A percentile compares a stretch with the other conserved stretches of the same genome.
These are phyloP conservation scores for Stentor coeruleus DNA, from an alignment of 73 alveolate species.

Conservation along the genomic window DNA sequence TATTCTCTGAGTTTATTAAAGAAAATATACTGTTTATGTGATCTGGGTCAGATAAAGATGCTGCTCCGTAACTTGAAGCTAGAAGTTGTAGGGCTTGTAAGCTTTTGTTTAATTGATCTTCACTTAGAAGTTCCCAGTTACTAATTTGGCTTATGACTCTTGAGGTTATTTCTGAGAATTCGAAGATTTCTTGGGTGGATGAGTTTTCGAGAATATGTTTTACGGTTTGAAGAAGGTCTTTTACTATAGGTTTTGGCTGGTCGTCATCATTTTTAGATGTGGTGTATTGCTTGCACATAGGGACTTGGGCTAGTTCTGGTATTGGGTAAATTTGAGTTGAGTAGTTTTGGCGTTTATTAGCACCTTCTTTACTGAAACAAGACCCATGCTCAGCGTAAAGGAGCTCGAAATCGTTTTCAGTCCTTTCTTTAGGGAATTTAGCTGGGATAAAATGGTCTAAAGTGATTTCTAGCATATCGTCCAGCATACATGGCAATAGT, in stretches of 20 bases:
- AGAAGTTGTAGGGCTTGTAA: neutral
- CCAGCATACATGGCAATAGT: conserved; percentile 85
- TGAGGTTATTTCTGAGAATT: neutral
- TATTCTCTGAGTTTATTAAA: no score
- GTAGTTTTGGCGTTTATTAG: conserved; percentile 35
- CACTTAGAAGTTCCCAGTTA: neutral
- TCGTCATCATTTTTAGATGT: neutral
- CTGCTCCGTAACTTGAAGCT: neutral
- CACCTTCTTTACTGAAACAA: conserved; percentile 31
- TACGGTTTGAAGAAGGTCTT: neutral
- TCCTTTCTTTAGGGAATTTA: neutral
- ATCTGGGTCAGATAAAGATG: neutral
- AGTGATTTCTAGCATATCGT: conserved; percentile 68
- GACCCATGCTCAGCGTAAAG: conserved; percentile 33
- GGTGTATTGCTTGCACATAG: neutral
- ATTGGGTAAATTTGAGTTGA: conserved; percentile 34
- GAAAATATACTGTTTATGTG: neutral
- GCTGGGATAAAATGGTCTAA: conserved; percentile 48
- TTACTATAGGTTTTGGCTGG: neutral
- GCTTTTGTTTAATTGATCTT: neutral
- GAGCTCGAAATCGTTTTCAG: conserved; percentile 44
- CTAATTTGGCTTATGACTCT: neutral
- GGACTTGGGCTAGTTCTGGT: neutral
- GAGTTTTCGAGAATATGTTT: neutral
- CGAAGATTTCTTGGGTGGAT: neutral